These are phyloP conservation scores for Nemania sp. DNA, from an alignment of 2,329 filamentous ascomycete species.

Conservation along the genomic window DNA sequence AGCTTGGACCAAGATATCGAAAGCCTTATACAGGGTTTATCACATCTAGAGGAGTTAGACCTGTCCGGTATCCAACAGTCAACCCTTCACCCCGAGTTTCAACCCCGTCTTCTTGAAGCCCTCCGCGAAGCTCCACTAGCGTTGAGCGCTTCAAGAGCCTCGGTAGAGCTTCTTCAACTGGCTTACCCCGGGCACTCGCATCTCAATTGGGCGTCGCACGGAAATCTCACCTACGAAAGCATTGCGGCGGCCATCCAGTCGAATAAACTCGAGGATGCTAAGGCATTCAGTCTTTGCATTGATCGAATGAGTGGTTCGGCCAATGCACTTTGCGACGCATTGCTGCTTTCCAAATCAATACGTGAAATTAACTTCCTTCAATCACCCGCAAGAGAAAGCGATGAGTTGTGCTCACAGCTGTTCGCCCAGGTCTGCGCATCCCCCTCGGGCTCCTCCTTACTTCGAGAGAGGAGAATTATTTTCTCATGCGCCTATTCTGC, in stretches of 20 bases:
- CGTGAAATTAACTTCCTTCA: slow-evolving; percentile 3
- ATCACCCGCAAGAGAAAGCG: background rate
- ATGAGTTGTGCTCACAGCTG: slow-evolving; percentile 7
- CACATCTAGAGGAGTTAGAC: background rate
- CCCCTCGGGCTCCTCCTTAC: background rate
- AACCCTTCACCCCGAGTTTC: background rate
- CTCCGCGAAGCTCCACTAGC: background rate
- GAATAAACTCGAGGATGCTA: background rate
- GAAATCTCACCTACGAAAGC: slow-evolving; percentile 9
- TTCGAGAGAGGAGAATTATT: slow-evolving; percentile 2
- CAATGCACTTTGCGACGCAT: background rate
- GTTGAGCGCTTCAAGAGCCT: background rate
- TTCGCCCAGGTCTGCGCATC: slow-evolving; percentile 4
- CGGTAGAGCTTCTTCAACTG: background rate
- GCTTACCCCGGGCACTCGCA: slow-evolving; percentile 5
- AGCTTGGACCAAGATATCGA: background rate
- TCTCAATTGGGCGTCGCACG: slow-evolving; percentile 10
- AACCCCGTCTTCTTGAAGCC: background rate
- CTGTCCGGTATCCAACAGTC: background rate
- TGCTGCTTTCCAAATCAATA: background rate
- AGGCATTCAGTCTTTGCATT: slow-evolving; percentile 9
- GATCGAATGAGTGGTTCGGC: background rate
- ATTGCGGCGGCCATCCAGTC: background rate
- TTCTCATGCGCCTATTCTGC: slow-evolving; percentile 4
- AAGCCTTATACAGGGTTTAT: background rate